These are phyloP conservation scores for Hymenoscyphus fructigenus DNA, from an alignment of 2,329 filamentous ascomycete species.

Conservation along the genomic window DNA sequence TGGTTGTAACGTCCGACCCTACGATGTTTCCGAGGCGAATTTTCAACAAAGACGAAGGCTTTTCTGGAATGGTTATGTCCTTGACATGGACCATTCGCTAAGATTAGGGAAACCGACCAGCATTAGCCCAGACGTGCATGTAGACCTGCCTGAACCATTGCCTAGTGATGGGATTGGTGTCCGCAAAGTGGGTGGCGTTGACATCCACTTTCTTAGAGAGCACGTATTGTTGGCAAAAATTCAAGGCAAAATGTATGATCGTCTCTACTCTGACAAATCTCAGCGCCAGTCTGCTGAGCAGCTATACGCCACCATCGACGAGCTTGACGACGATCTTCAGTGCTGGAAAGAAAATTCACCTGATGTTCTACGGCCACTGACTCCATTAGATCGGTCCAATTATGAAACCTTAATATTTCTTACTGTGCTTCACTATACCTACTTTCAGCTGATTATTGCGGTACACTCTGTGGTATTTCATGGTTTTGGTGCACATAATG, in stretches of 20 bases:
- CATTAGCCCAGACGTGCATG: not conserved
- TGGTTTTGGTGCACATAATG: conserved; percentile 8
- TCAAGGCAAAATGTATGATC: conserved; percentile 8
- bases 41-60: conserved; percentile 10
- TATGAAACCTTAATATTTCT: conserved; percentile 14
- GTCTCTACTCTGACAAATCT: conserved; percentile 10
- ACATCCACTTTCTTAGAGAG: conserved; percentile 14
- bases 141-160: conserved; percentile 9
- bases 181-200: not conserved
- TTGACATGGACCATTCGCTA: conserved; percentile 16
- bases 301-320: conserved; percentile 16
- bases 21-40: conserved; percentile 3
- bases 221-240: conserved; percentile 14
- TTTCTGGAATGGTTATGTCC: conserved; percentile 14
- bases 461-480: conserved; percentile 21
- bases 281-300: conserved; percentile 9
- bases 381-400: conserved; percentile 2
- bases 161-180: conserved; percentile 12
- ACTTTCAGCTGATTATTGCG: conserved; percentile 21
- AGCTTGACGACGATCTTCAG: conserved; percentile 20
- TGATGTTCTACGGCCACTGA: conserved; percentile 14
- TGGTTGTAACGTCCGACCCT: conserved; percentile 2
- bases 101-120: conserved; percentile 14
- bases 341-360: conserved; percentile 19
- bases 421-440: conserved; percentile 20